phyloP scores from a whole-genome alignment of 192 early-diverging fungal species.

The Coemansia sp. region DNA sequence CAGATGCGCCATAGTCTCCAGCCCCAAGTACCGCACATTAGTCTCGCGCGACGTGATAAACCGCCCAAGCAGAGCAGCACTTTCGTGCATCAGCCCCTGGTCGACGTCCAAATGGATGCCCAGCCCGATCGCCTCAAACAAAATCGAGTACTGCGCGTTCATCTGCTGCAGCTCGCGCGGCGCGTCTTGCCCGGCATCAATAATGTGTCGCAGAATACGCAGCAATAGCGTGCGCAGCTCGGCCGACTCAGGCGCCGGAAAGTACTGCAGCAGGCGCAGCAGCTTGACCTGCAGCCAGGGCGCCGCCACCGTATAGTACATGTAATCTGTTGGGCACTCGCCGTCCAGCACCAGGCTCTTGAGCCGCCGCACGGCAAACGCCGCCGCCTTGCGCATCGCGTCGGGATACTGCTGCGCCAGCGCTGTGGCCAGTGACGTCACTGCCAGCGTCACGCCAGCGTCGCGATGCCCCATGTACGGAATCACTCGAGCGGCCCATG shows the following conservation, averaged over 20 bases:
- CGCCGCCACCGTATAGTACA: slow-evolving; percentile 97
- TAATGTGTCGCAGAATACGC: slow-evolving; percentile 75
- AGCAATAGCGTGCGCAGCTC: slow-evolving; percentile 65
- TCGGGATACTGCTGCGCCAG: slow-evolving; percentile 90
- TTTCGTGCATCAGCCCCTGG: slow-evolving; percentile 82
- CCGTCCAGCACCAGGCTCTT: slow-evolving; percentile 84
- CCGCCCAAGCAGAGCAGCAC: slow-evolving; percentile 75
- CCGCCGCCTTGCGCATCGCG: slow-evolving; percentile 66
- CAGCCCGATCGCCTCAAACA: slow-evolving; percentile 97
- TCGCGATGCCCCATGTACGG: slow-evolving; percentile 86
- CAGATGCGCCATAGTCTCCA: slow-evolving; percentile 98
- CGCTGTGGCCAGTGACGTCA: slow-evolving; percentile 83
- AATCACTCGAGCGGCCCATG: slow-evolving; percentile 85
- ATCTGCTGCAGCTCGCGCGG: slow-evolving; percentile 96
- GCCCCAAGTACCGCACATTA: slow-evolving; percentile 93
- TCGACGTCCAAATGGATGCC: slow-evolving; percentile 90
- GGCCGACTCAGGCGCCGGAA: slow-evolving; percentile 74
- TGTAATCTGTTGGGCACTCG: slow-evolving; percentile 80
- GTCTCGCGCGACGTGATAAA: slow-evolving; percentile 96
- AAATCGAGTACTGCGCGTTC: slow-evolving; percentile 96
- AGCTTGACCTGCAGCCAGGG: slow-evolving; percentile 99
- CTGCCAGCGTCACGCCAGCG: slow-evolving; percentile 81
- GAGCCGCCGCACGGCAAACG: slow-evolving; percentile 77
- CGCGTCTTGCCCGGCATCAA: slow-evolving; percentile 81
- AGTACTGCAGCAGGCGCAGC: slow-evolving; percentile 92